phyloP scores from a whole-genome alignment of 2,329 filamentous ascomycete genomes.

The Exophiala xenobiotica region DNA sequence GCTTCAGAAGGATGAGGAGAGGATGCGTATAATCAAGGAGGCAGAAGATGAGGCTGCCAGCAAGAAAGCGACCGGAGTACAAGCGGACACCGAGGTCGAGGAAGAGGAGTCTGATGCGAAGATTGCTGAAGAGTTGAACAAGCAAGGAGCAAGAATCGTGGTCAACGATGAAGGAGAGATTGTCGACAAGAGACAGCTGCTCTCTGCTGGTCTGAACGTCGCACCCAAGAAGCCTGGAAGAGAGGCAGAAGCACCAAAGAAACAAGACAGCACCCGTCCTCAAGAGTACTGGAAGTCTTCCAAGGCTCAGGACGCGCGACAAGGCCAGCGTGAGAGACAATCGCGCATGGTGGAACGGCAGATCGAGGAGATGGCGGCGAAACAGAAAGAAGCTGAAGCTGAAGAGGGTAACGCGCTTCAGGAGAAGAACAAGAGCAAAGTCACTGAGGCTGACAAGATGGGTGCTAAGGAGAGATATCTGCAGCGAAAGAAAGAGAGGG shows the following conservation, averaged over 20 bases:
- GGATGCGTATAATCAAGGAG: constrained; percentile 57
- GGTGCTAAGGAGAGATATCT: constrained; percentile 63
- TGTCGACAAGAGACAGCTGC: constrained; percentile 62
- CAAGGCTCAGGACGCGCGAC: constrained; percentile 40
- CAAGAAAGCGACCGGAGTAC: constrained; percentile 38
- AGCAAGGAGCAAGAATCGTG: constrained; percentile 51
- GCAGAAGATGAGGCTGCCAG: constrained; percentile 44
- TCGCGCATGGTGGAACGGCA: constrained; percentile 61
- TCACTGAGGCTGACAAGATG: constrained; percentile 57
- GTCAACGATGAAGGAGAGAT: constrained; percentile 66
- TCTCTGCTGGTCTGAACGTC: constrained; percentile 62
- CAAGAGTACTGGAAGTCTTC: constrained; percentile 27
- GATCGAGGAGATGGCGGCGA: constrained; percentile 55
- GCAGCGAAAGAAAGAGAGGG: constrained; percentile 57
- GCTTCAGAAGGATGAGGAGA: constrained; percentile 57
- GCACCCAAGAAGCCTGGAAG: constrained; percentile 50
- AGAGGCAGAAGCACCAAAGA: constrained; percentile 12
- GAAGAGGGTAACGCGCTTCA: constrained; percentile 54
- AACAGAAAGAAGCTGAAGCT: constrained; percentile 58
- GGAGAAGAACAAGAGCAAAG: constrained; percentile 58
- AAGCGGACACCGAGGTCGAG: constrained; percentile 33
- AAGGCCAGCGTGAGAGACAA: constrained; percentile 54
- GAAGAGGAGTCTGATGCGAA: constrained; percentile 52
- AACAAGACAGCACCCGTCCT: constrained; percentile 9
- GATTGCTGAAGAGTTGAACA: constrained; percentile 56